phyloP scores from a whole-genome alignment of 148 eudicot genomes.

The Camellia lanceoleosa region DNA sequence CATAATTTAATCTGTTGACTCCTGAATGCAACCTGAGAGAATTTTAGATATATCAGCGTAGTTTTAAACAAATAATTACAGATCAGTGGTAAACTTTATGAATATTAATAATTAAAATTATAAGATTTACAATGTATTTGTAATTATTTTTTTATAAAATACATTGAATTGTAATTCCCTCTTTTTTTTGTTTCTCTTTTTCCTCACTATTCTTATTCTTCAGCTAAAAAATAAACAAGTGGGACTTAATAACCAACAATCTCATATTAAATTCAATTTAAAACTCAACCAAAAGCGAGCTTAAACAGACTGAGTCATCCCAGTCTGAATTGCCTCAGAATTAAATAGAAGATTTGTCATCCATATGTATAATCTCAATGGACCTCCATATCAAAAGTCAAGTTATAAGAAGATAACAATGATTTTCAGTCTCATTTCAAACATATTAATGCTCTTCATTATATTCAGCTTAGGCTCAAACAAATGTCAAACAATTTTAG shows the following conservation, averaged over 20 bases:
- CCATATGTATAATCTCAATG: background rate
- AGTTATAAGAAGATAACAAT: background rate
- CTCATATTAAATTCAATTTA: conserved; percentile 1
- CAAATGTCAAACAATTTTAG: background rate
- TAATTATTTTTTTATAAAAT: too few species aligned
- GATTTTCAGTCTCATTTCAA: background rate
- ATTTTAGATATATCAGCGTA: background rate
- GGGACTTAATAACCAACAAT: background rate
- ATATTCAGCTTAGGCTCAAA: background rate
- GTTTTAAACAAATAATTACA: too few species aligned
- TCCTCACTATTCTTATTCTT: background rate
- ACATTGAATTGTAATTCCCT: too few species aligned
- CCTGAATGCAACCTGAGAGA: conserved; percentile 30
- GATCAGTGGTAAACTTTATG: too few species aligned
- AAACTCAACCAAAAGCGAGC: background rate
- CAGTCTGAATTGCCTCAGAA: background rate
- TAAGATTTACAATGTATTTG: too few species aligned
- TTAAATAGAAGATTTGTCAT: background rate
- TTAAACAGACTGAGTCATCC: background rate
- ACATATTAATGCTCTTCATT: background rate
- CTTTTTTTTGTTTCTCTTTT: background rate
- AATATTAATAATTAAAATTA: too few species aligned
- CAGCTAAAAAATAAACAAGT: background rate
- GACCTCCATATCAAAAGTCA: background rate
- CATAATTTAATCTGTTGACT: conserved; percentile 27